Conservation (phyloP, 768 basidiomycete species). For the Polyporus arcularius region DNA sequence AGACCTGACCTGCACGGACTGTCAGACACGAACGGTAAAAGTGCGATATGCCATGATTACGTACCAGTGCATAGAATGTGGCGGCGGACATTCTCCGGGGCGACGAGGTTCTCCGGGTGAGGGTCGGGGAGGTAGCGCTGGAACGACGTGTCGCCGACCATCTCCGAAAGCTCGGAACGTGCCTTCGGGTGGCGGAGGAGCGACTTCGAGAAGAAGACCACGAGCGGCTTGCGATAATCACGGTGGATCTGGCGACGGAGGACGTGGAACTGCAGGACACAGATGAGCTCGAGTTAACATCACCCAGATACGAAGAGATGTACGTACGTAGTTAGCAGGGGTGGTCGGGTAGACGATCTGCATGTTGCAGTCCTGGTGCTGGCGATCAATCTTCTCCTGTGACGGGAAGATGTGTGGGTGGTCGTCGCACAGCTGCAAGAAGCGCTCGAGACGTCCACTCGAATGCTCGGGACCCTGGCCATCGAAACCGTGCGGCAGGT, state of each 20-base stretch:
- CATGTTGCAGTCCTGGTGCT: constrained; percentile 99
- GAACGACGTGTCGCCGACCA: constrained; percentile 89
- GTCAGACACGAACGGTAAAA: neutral
- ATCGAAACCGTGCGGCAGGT: constrained; percentile 93
- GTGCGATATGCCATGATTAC: neutral
- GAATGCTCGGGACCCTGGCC: constrained; percentile 99
- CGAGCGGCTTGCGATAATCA: constrained; percentile 97
- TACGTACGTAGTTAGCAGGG: constrained; percentile 86
- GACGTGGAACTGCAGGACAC: constrained; percentile 78
- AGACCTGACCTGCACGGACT: constrained; percentile 76
- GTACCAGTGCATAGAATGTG: constrained; percentile 88
- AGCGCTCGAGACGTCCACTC: constrained; percentile 91
- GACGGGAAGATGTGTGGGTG: constrained; percentile 91
- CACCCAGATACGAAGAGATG: neutral
- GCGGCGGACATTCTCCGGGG: constrained; percentile 84
- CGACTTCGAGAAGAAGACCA: constrained; percentile 96
- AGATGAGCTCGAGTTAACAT: neutral
- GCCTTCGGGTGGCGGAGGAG: constrained; percentile 94
- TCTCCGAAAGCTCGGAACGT: constrained; percentile 83
- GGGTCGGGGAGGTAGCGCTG: constrained; percentile 90
- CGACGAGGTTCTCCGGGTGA: constrained; percentile 67
- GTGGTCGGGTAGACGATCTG: constrained; percentile 98
- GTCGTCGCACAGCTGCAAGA: constrained; percentile 97
- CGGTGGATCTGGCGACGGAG: constrained; percentile 96
- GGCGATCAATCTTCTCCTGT: constrained; percentile 85